phyloP scores from a whole-genome alignment of 2,329 filamentous ascomycete genomes.

The Ilyonectria destructans region DNA sequence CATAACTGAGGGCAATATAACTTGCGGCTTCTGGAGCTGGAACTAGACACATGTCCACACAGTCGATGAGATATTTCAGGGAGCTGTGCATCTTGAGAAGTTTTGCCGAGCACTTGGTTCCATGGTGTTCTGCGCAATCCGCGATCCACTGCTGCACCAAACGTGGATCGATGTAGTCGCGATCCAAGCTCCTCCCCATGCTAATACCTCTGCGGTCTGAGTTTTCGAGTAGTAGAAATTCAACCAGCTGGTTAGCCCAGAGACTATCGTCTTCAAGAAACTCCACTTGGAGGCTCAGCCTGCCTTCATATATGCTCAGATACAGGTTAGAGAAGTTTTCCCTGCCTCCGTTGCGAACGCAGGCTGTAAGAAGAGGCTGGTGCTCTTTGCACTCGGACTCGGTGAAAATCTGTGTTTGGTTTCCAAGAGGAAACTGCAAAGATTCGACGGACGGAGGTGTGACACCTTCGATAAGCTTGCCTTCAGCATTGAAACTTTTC shows the following conservation, averaged over 20 bases:
- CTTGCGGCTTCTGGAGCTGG: neutral
- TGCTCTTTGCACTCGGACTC: too few relatives aligned
- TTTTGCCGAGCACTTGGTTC: constrained; percentile 2
- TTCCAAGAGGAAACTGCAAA: too few relatives aligned
- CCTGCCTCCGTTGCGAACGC: too few relatives aligned
- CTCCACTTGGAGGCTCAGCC: neutral
- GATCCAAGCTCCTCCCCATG: constrained; percentile 5
- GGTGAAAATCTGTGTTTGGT: too few relatives aligned
- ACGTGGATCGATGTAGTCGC: constrained; percentile 8
- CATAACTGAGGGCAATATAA: constrained; percentile 29
- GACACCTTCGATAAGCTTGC: too few relatives aligned
- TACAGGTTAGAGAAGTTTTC: too few relatives aligned
- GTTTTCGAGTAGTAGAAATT: neutral
- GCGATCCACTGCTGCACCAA: constrained; percentile 22
- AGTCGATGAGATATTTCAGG: constrained; percentile 8
- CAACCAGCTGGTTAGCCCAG: neutral
- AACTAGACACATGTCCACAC: constrained; percentile 17
- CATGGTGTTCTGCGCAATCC: constrained; percentile 8
- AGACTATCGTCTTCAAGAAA: neutral
- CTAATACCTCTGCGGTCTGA: neutral
- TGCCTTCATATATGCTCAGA: neutral
- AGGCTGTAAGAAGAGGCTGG: too few relatives aligned
- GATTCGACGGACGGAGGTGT: too few relatives aligned
- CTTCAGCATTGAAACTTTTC: too few relatives aligned
- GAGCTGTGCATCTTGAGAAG: neutral